Percentiles rank a stretch among this genome's conserved stretches.
Evolutionary conservation across 805 yeast species (phyloP).

Genomic region (Wickerhamomyces hampshirensis): DNA sequence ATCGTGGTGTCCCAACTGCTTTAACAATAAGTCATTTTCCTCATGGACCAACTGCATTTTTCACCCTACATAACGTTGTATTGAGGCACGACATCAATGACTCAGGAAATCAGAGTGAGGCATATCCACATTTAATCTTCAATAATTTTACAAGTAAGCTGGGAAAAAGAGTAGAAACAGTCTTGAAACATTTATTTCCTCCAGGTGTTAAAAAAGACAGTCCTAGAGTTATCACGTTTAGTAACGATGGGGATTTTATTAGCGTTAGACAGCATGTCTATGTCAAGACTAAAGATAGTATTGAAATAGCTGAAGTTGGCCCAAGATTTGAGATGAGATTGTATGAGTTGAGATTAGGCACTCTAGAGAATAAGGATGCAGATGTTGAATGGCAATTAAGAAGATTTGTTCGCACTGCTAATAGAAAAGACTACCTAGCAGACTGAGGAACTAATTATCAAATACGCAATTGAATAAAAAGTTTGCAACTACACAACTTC

Average conservation of each 20-base stretch:
- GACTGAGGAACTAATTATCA: too few relatives aligned
- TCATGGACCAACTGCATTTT: slow-evolving; percentile 94
- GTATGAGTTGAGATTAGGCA: slow-evolving; percentile 83
- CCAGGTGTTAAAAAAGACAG: slow-evolving; percentile 93
- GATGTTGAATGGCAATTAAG: slow-evolving; percentile 97
- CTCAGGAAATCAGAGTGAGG: slow-evolving; percentile 85
- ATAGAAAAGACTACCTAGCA: slow-evolving; percentile 79
- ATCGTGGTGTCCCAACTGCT: slow-evolving; percentile 97
- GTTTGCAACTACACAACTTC: neutral
- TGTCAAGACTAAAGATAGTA: slow-evolving; percentile 81
- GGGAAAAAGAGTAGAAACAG: slow-evolving; percentile 76
- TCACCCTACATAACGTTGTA: slow-evolving; percentile 91
- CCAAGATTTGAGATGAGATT: slow-evolving; percentile 98
- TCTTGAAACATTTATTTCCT: slow-evolving; percentile 87
- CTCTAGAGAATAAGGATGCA: slow-evolving; percentile 91
- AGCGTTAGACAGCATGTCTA: slow-evolving; percentile 94
- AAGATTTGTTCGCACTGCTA: slow-evolving; percentile 92
- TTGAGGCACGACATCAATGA: slow-evolving; percentile 87
- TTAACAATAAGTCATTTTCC: slow-evolving; percentile 92
- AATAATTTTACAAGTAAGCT: slow-evolving; percentile 80
- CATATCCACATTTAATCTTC: slow-evolving; percentile 89
- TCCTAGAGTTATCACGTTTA: slow-evolving; percentile 88
- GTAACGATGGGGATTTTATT: slow-evolving; percentile 86
- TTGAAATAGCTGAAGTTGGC: slow-evolving; percentile 93
- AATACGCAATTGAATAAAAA: neutral